Evolutionary conservation across 768 basidiomycete genomes (phyloP), one percentile per base, ranked within the genome.

Genomic region (Leccinum variicolor): DNA sequence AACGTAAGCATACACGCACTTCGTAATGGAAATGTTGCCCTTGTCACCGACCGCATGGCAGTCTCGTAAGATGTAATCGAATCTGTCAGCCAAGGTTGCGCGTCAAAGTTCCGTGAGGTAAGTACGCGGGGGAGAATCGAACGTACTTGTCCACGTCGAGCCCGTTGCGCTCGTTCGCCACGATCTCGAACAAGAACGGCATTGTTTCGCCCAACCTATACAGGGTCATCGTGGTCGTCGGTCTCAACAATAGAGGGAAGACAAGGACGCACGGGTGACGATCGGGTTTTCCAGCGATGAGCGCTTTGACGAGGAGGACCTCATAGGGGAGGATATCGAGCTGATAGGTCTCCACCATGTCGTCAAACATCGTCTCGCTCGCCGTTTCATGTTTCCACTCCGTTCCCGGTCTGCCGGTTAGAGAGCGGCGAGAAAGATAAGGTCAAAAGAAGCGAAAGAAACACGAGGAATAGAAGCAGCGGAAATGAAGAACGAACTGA

Each of bases 61-160:
- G 65, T 94, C 92, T 3, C 92, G 77, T 6, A 83, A 76, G 55
- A 94, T 90, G 61, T 94, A 94, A 65, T 94, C 92, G 53, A 91
- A 89, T 62, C 90, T 92, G 48, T 8, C 39, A 41, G 4, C 2
- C n/a, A n/a, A n/a, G 39, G 14, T 46, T 25, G 14, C 13, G 23
- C 21, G 21, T 46, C 15, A 36, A 17, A 9, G 0, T 21, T 45
- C 6, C 3, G 25, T 11, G 8, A 46, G 21, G 14, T 15, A 13
- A 46, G 14, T n/a, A 52, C n/a, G 13, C 28, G 23, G 41, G 13
- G 7, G 11, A 36, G 23, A 31, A 56, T 33, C 17, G 0, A 19
- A 50, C 57, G 36, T 56, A 89, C 90, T 92, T 92, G 77, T 94
- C 91, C 5, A 94, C 91, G 64, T 94, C 92, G 4, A 94, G 76